A percentile compares a stretch with the other conserved stretches of the same genome.
Conservation (phyloP, 768 basidiomycete genomes). For the Mycena olivaceomarginata region DNA sequence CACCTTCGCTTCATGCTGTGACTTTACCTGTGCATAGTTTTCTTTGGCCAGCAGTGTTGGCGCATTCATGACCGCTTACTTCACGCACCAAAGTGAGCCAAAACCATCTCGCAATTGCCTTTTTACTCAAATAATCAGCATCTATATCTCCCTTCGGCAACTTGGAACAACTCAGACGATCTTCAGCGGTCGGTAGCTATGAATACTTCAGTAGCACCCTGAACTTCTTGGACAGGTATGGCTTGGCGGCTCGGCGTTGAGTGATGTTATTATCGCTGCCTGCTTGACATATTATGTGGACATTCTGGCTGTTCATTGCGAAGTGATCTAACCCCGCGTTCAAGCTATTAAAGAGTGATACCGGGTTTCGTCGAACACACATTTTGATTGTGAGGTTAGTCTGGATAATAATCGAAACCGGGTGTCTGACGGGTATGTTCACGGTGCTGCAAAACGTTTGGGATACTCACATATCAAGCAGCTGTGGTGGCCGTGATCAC, state of each 20-base stretch:
- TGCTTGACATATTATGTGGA: slow-evolving; percentile 53
- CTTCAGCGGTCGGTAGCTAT: not conserved
- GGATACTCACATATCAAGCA: not conserved
- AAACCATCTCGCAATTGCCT: not conserved
- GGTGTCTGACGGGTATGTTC: slow-evolving; percentile 50
- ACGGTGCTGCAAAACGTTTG: not conserved
- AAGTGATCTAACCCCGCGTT: not conserved
- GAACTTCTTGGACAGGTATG: slow-evolving; percentile 26
- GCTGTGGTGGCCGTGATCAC: not conserved
- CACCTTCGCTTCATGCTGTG: not conserved
- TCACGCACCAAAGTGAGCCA: not conserved
- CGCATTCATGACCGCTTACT: slow-evolving; percentile 6
- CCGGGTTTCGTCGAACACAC: slow-evolving; percentile 50
- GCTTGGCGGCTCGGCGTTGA: slow-evolving; percentile 47
- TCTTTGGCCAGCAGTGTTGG: slow-evolving; percentile 2
- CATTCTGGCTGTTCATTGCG: not conserved
- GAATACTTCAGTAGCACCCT: not conserved
- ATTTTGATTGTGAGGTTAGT: slow-evolving; percentile 48
- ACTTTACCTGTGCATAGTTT: not conserved
- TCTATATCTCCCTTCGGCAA: no score
- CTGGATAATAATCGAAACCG: slow-evolving; percentile 52
- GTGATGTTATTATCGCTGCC: slow-evolving; percentile 52
- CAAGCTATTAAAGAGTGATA: slow-evolving; percentile 48
- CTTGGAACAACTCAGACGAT: not conserved
- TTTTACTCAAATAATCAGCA: not conserved